Evolutionary conservation across 2,329 filamentous ascomycete species (phyloP).

Genomic region (Dothistroma septosporum): DNA sequence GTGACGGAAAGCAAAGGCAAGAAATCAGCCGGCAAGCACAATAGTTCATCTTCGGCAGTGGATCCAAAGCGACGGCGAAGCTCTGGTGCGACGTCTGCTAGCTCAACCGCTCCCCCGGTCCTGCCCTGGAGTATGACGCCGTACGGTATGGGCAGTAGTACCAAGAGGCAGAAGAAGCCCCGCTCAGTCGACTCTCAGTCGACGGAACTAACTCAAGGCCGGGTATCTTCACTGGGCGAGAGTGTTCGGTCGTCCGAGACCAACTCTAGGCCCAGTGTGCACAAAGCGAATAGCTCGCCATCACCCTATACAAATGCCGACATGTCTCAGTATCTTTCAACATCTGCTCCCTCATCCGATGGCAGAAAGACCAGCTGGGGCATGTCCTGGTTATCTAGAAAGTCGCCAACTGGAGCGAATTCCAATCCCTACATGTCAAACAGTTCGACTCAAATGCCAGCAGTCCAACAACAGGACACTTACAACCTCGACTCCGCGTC

Average conservation of each 20-base stretch:
- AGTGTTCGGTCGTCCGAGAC: background rate
- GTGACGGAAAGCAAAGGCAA: constrained; percentile 1
- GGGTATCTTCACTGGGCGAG: background rate
- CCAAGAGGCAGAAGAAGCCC: constrained; percentile 2
- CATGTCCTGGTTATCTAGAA: background rate
- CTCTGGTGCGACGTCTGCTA: background rate
- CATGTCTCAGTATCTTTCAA: background rate
- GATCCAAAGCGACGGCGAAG: background rate
- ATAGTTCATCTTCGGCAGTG: background rate
- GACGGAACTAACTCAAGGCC: background rate
- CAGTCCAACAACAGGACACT: background rate
- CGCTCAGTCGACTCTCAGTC: background rate
- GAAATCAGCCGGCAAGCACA: background rate
- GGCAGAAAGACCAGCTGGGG: background rate
- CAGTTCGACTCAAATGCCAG: background rate
- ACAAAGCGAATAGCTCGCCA: background rate
- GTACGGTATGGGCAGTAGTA: background rate
- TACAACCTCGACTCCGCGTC: background rate
- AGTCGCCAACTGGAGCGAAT: background rate
- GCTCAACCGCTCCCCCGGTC: background rate
- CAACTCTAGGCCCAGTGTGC: background rate
- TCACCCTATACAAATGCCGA: background rate
- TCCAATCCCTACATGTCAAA: background rate
- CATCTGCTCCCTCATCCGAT: background rate
- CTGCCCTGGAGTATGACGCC: constrained; percentile 1